Evolutionary conservation across 2,329 filamentous ascomycete species (phyloP).

Genomic region (Blumeria hordei): DNA sequence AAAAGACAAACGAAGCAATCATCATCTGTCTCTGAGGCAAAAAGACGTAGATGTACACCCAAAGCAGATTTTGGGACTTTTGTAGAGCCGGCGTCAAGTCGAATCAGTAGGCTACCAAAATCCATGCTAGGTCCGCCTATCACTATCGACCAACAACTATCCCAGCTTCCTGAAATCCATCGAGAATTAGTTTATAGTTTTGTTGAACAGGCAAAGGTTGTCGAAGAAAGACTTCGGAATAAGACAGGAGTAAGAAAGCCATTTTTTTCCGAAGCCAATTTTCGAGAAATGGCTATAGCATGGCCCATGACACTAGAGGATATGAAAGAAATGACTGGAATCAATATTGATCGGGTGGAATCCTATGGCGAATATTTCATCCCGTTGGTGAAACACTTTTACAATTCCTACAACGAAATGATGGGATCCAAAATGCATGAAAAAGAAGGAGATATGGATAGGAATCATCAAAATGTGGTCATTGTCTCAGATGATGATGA

Average conservation of each 20-base stretch:
- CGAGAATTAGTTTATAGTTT: slow-evolving; percentile 40
- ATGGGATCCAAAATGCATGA: slow-evolving; percentile 14
- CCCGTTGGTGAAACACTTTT: slow-evolving; percentile 26
- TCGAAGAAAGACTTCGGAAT: slow-evolving; percentile 37
- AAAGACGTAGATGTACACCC: slow-evolving; percentile 12
- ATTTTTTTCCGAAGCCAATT: slow-evolving; percentile 43
- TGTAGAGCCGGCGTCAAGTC: slow-evolving; percentile 4
- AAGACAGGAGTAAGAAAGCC: slow-evolving; percentile 28
- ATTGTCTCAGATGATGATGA: slow-evolving; percentile 19
- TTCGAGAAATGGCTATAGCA: slow-evolving; percentile 48
- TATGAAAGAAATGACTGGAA: slow-evolving; percentile 38
- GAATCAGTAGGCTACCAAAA: slow-evolving; percentile 3
- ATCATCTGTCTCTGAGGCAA: slow-evolving; percentile 17
- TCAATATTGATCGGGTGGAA: slow-evolving; percentile 36
- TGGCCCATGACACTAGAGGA: slow-evolving; percentile 37
- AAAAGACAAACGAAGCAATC: slow-evolving; percentile 12
- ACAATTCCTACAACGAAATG: slow-evolving; percentile 24
- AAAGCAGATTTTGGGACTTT: slow-evolving; percentile 26
- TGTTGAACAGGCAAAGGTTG: slow-evolving; percentile 31
- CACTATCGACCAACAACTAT: slow-evolving; percentile 27
- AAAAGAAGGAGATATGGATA: slow-evolving; percentile 11
- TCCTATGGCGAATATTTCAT: slow-evolving; percentile 37
- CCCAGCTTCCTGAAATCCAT: slow-evolving; percentile 32
- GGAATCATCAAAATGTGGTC: slow-evolving; percentile 22
- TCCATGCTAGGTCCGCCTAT: slow-evolving; percentile 31